Evolutionary conservation across 805 yeast genomes (phyloP).

Genomic region (Alloascoidea hylecoeti): DNA sequence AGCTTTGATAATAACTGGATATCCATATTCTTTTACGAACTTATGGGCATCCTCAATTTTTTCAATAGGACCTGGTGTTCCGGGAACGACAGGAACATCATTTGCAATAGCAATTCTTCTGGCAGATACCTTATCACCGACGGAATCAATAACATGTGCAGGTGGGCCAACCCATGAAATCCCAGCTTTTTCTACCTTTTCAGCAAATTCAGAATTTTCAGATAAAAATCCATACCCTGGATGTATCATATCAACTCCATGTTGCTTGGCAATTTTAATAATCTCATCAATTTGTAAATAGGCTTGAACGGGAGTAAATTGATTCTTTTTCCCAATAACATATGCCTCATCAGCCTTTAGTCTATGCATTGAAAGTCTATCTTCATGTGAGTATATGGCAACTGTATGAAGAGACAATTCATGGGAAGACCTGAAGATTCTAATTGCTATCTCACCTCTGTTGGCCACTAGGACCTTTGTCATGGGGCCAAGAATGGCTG

Average conservation of each 20-base stretch:
- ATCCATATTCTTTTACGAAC: slow-evolving; percentile 60
- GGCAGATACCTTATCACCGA: slow-evolving; percentile 78
- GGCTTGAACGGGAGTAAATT: slow-evolving; percentile 73
- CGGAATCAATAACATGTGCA: slow-evolving; percentile 57
- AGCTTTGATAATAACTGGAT: slow-evolving; percentile 44
- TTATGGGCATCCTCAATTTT: slow-evolving; percentile 46
- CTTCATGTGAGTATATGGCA: slow-evolving; percentile 77
- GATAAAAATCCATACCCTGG: slow-evolving; percentile 66
- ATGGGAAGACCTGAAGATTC: slow-evolving; percentile 73
- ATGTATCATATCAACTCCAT: slow-evolving; percentile 52
- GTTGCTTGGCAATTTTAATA: slow-evolving; percentile 50
- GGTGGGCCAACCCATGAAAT: slow-evolving; percentile 79
- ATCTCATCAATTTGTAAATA: slow-evolving; percentile 75
- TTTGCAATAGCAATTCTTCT: slow-evolving; percentile 58
- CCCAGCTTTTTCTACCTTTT: slow-evolving; percentile 60
- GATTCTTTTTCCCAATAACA: slow-evolving; percentile 62
- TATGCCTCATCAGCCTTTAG: slow-evolving; percentile 51
- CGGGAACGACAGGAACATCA: slow-evolving; percentile 71
- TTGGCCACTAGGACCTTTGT: slow-evolving; percentile 20
- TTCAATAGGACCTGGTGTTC: slow-evolving; percentile 79
- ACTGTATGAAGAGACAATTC: slow-evolving; percentile 78
- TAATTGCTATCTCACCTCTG: slow-evolving; percentile 23
- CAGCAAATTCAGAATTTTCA: slow-evolving; percentile 71
- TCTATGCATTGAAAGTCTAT: slow-evolving; percentile 66
- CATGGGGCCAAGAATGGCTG: slow-evolving; percentile 17